Conservation (phyloP, 1,284 basidiomycete genomes). For the Malassezia pachydermatis region DNA sequence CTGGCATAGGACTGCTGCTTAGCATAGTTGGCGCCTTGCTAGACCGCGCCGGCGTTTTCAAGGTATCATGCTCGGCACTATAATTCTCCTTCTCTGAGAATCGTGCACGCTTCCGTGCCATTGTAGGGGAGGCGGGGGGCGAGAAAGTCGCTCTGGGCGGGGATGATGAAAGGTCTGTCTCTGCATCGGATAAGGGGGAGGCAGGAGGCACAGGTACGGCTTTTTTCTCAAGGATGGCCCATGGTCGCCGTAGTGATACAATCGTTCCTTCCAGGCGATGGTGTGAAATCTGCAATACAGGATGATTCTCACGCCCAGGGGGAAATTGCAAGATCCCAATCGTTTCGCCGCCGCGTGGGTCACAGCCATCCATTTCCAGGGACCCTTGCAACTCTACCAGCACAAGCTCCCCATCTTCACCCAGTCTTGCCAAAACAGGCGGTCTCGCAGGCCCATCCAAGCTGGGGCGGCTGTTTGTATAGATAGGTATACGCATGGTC, state of each 20-base stretch:
- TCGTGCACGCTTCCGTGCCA: conserved; percentile 10
- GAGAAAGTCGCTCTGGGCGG: not conserved
- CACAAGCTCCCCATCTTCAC: conserved; percentile 39
- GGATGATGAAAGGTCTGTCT: not conserved
- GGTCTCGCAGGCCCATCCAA: no score
- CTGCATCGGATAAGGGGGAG: not conserved
- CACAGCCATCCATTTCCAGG: conserved; percentile 33
- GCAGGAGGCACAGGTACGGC: not conserved
- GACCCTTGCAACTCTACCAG: conserved; percentile 44
- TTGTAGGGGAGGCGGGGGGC: conserved; percentile 1
- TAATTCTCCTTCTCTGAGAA: not conserved
- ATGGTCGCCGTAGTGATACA: conserved; percentile 52
- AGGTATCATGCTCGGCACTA: not conserved
- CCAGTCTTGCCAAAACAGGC: no score
- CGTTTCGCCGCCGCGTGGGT: conserved; percentile 23
- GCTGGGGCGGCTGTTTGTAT: not conserved
- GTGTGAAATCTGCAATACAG: conserved; percentile 70
- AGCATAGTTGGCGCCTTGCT: not conserved
- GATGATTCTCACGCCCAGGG: conserved; percentile 54
- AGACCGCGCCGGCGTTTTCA: not conserved
- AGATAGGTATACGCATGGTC: conserved; percentile 20
- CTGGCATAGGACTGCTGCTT: conserved; percentile 21
- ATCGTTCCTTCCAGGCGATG: conserved; percentile 81
- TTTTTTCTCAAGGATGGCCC: conserved; percentile 37
- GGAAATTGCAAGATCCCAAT: conserved; percentile 38